phyloP scores from a whole-genome alignment of 345 rosid genomes.

The Pugionium dolabratum region DNA sequence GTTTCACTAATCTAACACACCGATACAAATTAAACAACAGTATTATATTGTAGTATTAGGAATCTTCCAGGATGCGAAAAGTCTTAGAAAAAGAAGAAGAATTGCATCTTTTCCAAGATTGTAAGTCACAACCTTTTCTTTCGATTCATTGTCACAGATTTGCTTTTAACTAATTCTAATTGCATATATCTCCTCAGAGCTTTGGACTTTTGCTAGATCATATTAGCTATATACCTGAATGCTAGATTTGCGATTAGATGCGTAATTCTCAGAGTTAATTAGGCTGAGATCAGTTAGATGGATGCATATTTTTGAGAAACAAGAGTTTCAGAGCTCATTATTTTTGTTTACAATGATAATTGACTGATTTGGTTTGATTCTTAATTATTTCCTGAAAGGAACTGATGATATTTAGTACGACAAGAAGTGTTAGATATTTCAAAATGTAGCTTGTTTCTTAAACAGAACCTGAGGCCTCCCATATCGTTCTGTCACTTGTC shows the following conservation, averaged over 20 bases:
- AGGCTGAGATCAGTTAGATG: neutral
- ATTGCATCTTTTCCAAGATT: slow-evolving; percentile 15
- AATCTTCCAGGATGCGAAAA: slow-evolving; percentile 25
- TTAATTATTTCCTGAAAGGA: slow-evolving; percentile 23
- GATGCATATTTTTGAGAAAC: slow-evolving; percentile 31
- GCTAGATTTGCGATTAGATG: neutral
- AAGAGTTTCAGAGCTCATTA: slow-evolving; percentile 23
- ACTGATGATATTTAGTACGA: slow-evolving; percentile 38
- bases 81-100: neutral
- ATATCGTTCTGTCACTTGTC: slow-evolving; percentile 38
- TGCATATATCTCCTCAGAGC: neutral
- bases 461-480: slow-evolving; percentile 44
- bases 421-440: slow-evolving; percentile 31
- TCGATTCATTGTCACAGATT: slow-evolving; percentile 7
- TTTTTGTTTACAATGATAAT: slow-evolving; percentile 30
- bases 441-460: slow-evolving; percentile 29
- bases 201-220: slow-evolving; percentile 10
- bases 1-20: slow-evolving; percentile 21
- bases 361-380: slow-evolving; percentile 35
- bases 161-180: slow-evolving; percentile 11
- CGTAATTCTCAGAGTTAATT: neutral
- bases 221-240: neutral
- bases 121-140: slow-evolving; percentile 12
- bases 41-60: neutral
- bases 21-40: neutral